Percentiles rank a stretch among this genome's conserved stretches.
These are phyloP conservation scores for Chaetomium globosum DNA, from an alignment of 2,329 filamentous ascomycete genomes.

Conservation along the genomic window DNA sequence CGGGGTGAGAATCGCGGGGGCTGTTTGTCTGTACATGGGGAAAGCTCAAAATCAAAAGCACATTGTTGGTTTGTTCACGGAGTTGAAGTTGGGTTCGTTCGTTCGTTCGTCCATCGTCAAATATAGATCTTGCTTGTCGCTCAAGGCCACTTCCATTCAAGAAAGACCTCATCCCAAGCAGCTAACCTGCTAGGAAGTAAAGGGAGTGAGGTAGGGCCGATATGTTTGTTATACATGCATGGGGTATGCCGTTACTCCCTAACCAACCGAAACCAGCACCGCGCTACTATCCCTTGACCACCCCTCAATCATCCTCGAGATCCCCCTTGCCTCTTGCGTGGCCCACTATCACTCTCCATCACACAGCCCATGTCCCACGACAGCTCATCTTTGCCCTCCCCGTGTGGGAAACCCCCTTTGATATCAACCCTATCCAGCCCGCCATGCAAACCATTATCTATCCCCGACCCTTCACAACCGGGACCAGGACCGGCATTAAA, in stretches of 20 bases:
- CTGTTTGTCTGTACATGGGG: not conserved
- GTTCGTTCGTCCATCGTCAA: not conserved
- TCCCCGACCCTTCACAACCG: not conserved
- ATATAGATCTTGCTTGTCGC: not conserved
- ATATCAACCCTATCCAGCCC: not conserved
- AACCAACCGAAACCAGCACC: not conserved
- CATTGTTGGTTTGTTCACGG: not conserved
- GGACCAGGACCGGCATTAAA: not conserved
- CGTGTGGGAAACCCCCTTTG: not conserved
- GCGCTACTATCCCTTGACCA: slow-evolving; percentile 3
- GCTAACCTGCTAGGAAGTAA: not conserved
- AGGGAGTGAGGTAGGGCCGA: not conserved
- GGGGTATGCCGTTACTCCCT: not conserved
- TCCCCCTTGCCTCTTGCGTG: not conserved
- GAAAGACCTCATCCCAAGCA: not conserved
- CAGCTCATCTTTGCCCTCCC: not conserved
- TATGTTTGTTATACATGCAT: not conserved
- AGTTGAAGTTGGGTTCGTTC: not conserved
- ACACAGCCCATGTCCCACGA: not conserved
- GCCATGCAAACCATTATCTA: slow-evolving; percentile 6
- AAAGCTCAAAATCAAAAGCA: not conserved
- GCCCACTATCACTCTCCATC: not conserved
- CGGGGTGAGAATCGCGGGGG: too few relatives aligned
- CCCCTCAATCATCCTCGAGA: not conserved
- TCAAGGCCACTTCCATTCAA: not conserved